These are phyloP conservation scores for Pneumocystis jirovecii DNA, from an alignment of 1,139 yeast species.

Conservation along the genomic window DNA sequence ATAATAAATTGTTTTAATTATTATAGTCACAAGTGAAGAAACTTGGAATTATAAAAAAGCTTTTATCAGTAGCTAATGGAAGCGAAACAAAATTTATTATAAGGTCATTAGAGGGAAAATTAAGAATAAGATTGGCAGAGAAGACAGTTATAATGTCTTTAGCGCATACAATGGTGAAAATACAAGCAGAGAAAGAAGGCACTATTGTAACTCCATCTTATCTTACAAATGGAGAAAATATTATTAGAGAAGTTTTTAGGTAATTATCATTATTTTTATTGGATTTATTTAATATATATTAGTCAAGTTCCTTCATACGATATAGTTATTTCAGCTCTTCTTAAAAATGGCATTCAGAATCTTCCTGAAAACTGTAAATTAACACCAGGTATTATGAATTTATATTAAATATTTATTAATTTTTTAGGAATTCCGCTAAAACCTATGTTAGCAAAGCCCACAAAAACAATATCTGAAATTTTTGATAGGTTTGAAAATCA, in stretches of 20 bases:
- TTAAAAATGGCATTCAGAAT: constrained; percentile 51
- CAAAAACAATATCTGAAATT: constrained; percentile 80
- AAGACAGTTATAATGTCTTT: constrained; percentile 73
- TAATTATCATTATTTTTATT: constrained; percentile 44
- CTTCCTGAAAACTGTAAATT: constrained; percentile 55
- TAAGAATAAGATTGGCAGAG: constrained; percentile 87
- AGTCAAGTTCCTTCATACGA: constrained; percentile 79
- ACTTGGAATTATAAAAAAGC: constrained; percentile 58
- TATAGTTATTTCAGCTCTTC: constrained; percentile 48
- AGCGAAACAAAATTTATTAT: constrained; percentile 81
- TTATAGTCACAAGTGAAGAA: constrained; percentile 61
- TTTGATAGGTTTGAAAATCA: constrained; percentile 57
- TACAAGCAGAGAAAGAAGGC: constrained; percentile 30
- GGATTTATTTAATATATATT: neutral
- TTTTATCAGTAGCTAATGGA: constrained; percentile 79
- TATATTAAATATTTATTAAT: neutral
- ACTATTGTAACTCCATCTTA: constrained; percentile 2
- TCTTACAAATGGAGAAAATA: constrained; percentile 14
- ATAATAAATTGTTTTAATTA: neutral
- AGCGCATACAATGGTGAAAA: constrained; percentile 64
- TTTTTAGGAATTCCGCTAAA: constrained; percentile 62
- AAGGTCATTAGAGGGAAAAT: constrained; percentile 80
- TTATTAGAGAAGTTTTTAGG: constrained; percentile 49
- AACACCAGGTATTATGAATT: constrained; percentile 40
- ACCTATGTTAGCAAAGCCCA: constrained; percentile 97